Evolutionary conservation across 441 rosid species (phyloP), one percentile per base, ranked within the genome.

Genomic region (Brassica hybrid): DNA sequence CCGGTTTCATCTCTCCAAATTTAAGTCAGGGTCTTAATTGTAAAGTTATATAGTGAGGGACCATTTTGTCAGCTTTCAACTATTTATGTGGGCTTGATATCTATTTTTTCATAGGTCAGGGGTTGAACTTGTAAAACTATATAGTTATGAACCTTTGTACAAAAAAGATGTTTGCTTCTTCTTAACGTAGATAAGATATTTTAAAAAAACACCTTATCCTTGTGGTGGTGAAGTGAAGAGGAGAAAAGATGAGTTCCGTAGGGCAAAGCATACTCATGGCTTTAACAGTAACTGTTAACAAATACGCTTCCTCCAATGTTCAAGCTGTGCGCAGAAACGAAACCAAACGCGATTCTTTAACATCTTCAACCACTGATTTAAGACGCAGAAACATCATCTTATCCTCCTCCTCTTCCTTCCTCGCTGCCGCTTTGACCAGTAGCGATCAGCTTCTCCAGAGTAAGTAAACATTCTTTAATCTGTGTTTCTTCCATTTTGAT

Each of bases 191-290:
- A 74, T 74, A 69, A 74, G 82, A 57, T 54, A 6, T 17, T 54
- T 66, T 1, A 8, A 10, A 5, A 43, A 69, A 58, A 19, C 60
- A 65, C 67, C 78, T 80, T 59, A 79, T 65, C 75, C 72, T 50
- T 68, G 21, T 61, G 19, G 73, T 59, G 68, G 58, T 77, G 34
- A 16, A 16, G 21, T 7, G 5, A 52, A 8, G 59, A 54, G 6
- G 58, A 52, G 58, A 3, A 50, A 76, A 79, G 21, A 71, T 87
- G 92, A 82, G 85, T 69, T 85, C 94, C 43, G 78, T 94, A 23
- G 82, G 85, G 8, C 96, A 94, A 82, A 90, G 88, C 78, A 83
- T 94, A 38, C 81, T 91, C 74, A 91, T 94, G 98, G 98, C 97
- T 30, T 68, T 94, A 38, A 90, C 98, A 4, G 96, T 84, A n/a